Conservation (phyloP, 2,329 filamentous ascomycete genomes). For the Aurifilum marmelostoma region DNA sequence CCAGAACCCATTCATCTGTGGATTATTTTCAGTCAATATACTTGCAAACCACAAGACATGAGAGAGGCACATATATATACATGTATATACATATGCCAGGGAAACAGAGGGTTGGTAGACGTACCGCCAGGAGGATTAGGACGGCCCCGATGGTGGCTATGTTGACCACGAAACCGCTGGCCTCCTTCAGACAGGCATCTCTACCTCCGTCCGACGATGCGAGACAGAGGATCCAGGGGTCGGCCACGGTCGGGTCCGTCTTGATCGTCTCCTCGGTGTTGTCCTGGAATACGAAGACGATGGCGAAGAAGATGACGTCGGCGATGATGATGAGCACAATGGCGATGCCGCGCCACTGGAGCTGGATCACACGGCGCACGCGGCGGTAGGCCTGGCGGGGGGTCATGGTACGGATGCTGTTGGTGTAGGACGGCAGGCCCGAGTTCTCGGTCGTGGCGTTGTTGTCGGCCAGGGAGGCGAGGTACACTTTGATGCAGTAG, state of each 20-base stretch:
- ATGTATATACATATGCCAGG: no score
- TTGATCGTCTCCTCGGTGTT: conserved; percentile 65
- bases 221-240: conserved; percentile 76
- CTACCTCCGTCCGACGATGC: conserved; percentile 60
- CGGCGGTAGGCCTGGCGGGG: conserved; percentile 87
- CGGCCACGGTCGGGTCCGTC: conserved; percentile 56
- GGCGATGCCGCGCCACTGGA: conserved; percentile 92
- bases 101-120: conserved; percentile 40
- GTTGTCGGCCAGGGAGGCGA: conserved; percentile 78
- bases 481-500: conserved; percentile 95
- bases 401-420: conserved; percentile 75
- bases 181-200: conserved; percentile 64
- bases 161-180: conserved; percentile 67
- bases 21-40: conserved; percentile 23
- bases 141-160: conserved; percentile 80
- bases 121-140: conserved; percentile 77
- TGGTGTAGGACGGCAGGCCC: conserved; percentile 72
- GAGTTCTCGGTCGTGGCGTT: conserved; percentile 72
- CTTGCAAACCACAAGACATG: not conserved
- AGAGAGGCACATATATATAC: no score
- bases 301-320: conserved; percentile 91
- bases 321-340: conserved; percentile 88
- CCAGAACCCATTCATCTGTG: conserved; percentile 81
- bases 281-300: conserved; percentile 88
- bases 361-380: conserved; percentile 80